Conservation (phyloP, 768 basidiomycete genomes). For the Suillus subaureus region DNA sequence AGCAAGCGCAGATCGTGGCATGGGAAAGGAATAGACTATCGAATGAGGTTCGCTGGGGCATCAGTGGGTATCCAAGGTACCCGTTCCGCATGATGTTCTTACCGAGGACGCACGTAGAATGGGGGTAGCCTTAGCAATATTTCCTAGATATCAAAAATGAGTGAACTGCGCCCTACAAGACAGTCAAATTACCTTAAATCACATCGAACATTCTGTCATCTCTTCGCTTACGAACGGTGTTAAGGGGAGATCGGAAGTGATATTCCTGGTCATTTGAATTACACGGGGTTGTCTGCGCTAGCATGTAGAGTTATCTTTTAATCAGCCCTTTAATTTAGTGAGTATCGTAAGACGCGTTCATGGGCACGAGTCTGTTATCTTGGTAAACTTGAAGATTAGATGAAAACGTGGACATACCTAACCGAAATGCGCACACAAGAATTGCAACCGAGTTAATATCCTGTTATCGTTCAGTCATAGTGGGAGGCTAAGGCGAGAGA, state of each 20-base stretch:
- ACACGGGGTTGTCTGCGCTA: neutral
- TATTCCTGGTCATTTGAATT: neutral
- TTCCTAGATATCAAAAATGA: neutral
- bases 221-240: neutral
- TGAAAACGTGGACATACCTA: neutral
- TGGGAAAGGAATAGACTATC: neutral
- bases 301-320: neutral
- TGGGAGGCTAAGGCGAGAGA: no score
- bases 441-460: neutral
- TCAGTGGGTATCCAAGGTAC: constrained; percentile 8
- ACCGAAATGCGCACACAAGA: neutral
- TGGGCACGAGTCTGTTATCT: neutral
- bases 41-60: neutral
- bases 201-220: neutral
- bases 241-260: neutral
- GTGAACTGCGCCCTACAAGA: neutral
- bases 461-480: neutral
- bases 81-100: neutral
- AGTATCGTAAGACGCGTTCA: neutral
- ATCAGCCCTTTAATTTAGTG: no score
- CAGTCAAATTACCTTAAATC: neutral
- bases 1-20: constrained; percentile 1
- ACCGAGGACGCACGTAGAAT: neutral
- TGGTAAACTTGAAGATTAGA: neutral
- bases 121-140: neutral